phyloP scores from a whole-genome alignment of 768 basidiomycete genomes.

The Coprinopsis strossmayeri region DNA sequence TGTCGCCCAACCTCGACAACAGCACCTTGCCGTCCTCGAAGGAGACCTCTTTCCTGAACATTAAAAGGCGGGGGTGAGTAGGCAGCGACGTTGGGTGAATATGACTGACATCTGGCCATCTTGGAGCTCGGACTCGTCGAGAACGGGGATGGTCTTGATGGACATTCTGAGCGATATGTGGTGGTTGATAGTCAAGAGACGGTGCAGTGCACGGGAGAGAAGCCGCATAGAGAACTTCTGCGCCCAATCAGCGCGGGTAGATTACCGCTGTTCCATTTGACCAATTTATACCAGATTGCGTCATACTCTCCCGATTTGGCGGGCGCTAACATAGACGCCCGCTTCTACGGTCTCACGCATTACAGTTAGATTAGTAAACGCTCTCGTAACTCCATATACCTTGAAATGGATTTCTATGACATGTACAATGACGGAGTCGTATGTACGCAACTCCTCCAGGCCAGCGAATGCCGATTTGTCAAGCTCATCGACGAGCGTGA shows the following conservation, averaged over 20 bases:
- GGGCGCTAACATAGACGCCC: constrained; percentile 3
- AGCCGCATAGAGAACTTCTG: background rate
- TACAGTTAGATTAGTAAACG: no score
- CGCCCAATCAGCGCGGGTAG: constrained; percentile 13
- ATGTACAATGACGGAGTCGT: no score
- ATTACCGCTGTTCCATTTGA: constrained; percentile 3
- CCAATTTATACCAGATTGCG: background rate
- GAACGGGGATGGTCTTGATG: constrained; percentile 47
- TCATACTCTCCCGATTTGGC: background rate
- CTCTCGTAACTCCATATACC: background rate
- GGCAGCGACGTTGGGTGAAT: background rate
- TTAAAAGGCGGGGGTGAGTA: background rate
- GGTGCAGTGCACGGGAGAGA: background rate
- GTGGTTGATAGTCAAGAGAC: constrained; percentile 6
- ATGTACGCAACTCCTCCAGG: no score
- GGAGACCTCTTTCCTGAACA: constrained; percentile 69
- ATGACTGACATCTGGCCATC: constrained; percentile 57
- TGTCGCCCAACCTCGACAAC: constrained; percentile 67
- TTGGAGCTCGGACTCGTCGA: constrained; percentile 48
- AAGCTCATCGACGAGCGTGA: no score
- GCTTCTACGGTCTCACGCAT: no score
- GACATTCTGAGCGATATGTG: constrained; percentile 30
- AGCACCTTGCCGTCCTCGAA: constrained; percentile 78
- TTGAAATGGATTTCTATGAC: no score
- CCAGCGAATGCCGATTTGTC: no score